Evolutionary conservation across 73 alveolate species (phyloP).

Genomic region (Paramecium sonneborni): DNA sequence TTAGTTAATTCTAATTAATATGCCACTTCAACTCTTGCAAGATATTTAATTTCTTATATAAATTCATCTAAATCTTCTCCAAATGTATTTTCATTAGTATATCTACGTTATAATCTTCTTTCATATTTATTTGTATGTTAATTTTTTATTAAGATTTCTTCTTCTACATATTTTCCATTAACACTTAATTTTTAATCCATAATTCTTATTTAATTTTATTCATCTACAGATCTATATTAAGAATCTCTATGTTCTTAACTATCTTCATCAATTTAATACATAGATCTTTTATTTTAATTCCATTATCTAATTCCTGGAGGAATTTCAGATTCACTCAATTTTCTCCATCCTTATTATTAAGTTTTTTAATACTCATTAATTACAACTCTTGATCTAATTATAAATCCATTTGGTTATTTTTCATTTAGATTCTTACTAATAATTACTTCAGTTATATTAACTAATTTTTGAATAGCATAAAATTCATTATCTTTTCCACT

Average conservation of each 20-base stretch:
- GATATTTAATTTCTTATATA: neutral
- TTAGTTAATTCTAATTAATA: neutral
- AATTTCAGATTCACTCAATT: neutral
- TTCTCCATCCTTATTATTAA: constrained; percentile 8
- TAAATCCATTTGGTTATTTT: constrained; percentile 27
- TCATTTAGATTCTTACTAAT: neutral
- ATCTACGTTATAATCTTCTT: neutral
- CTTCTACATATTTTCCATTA: constrained; percentile 22
- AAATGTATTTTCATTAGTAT: neutral
- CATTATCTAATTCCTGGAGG: neutral
- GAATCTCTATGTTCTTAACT: constrained; percentile 16
- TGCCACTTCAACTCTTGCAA: neutral
- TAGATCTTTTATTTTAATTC: neutral
- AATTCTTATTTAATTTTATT: neutral
- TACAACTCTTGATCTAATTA: neutral
- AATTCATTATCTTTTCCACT: neutral
- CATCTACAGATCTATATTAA: neutral
- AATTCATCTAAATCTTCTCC: neutral
- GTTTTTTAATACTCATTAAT: neutral
- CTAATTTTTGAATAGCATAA: neutral
- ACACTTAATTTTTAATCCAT: neutral
- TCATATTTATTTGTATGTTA: neutral
- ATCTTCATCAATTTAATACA: constrained; percentile 12
- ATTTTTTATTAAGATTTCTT: neutral
- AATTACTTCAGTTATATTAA: neutral